These are phyloP conservation scores for Vigna trinervia DNA, from an alignment of 306 rosid species.

Conservation along the genomic window DNA sequence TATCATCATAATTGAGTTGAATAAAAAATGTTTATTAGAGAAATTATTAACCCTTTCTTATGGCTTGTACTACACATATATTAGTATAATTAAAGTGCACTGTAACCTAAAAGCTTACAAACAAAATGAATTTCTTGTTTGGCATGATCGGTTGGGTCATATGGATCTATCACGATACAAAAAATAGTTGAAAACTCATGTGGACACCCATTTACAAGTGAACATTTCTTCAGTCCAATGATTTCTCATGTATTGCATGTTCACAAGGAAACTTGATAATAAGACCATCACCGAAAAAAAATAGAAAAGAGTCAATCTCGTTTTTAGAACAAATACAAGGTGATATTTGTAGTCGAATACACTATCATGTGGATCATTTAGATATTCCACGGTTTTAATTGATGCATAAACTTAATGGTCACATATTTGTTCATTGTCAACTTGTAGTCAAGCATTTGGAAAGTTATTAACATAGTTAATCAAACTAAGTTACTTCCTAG, in stretches of 20 bases:
- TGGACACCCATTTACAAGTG: not conserved
- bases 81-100: too few relatives aligned
- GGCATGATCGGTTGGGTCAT: not conserved
- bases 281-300: too few relatives aligned
- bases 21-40: too few relatives aligned
- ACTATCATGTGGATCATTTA: not conserved
- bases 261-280: too few relatives aligned
- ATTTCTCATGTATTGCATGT: too few relatives aligned
- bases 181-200: too few relatives aligned
- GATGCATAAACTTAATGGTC: not conserved
- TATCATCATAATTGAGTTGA: too few relatives aligned
- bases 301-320: too few relatives aligned
- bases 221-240: not conserved
- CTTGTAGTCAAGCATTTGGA: not conserved
- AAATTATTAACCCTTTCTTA: too few relatives aligned
- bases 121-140: not conserved
- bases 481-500: not conserved
- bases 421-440: not conserved
- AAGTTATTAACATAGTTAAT: not conserved
- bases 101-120: not conserved
- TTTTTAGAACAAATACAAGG: not conserved
- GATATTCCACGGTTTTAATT: too few relatives aligned
- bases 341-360: not conserved
- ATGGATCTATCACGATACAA: not conserved
- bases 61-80: too few relatives aligned